Evolutionary conservation across 371 early-diverging fungal genomes (phyloP).

Genomic region (Catenaria anguillulae): DNA sequence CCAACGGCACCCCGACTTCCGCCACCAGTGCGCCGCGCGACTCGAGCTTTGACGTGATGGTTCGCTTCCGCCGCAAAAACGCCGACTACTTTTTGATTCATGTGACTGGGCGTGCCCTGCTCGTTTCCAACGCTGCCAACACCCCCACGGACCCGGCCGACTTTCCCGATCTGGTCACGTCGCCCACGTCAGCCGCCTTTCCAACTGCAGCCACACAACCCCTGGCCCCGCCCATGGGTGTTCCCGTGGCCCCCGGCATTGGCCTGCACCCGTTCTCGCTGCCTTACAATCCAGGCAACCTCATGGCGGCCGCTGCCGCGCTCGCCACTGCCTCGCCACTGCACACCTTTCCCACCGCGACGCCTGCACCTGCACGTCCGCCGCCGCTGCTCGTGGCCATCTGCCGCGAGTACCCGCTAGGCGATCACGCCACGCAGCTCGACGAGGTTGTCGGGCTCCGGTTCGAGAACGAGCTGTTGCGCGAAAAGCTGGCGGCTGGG

Average conservation of each 20-base stretch:
- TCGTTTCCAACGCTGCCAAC: no score
- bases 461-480: background rate
- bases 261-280: background rate
- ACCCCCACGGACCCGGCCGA: background rate
- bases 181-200: background rate
- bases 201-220: background rate
- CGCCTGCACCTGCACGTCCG: background rate
- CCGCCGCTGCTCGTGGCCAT: background rate
- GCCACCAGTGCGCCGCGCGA: no score
- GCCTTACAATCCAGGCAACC: background rate
- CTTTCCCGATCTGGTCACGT: background rate
- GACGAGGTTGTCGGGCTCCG: background rate
- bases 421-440: background rate
- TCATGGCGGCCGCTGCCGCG: background rate
- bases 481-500: background rate
- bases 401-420: background rate
- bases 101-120: background rate
- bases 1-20: no score
- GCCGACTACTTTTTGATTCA: slow-evolving; percentile 2
- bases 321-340: background rate
- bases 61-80: background rate
- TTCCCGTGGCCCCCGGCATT: no score
- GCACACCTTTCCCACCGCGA: background rate
- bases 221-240: background rate
- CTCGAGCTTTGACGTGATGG: background rate